Evolutionary conservation across 768 basidiomycete genomes (phyloP).

Genomic region (Leccinum uliginosum): DNA sequence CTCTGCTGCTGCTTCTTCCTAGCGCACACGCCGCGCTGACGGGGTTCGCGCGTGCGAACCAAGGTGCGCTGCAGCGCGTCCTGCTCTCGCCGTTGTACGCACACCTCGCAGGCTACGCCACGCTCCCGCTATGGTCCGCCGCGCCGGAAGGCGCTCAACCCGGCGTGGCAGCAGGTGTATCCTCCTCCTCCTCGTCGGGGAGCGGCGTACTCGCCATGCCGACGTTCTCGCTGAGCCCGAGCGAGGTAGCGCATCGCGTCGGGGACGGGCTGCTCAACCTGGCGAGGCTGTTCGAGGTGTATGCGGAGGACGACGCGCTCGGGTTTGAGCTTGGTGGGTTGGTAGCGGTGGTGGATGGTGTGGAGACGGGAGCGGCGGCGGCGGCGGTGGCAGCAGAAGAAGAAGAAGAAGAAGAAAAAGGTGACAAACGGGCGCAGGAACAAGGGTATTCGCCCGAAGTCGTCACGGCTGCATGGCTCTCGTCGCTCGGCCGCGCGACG

Average conservation of each 20-base stretch:
- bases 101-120: constrained; percentile 68
- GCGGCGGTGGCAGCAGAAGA: neutral
- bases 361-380: constrained; percentile 15
- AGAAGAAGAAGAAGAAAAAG: neutral
- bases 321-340: constrained; percentile 83
- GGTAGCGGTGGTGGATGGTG: constrained; percentile 65
- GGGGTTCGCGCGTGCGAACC: constrained; percentile 66
- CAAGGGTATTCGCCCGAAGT: constrained; percentile 56
- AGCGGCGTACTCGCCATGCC: constrained; percentile 55
- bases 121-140: constrained; percentile 63
- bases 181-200: neutral
- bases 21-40: constrained; percentile 53
- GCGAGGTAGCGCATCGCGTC: constrained; percentile 80
- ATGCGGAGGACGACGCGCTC: constrained; percentile 87
- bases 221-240: constrained; percentile 90
- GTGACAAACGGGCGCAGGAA: constrained; percentile 17
- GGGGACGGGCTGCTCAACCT: constrained; percentile 94
- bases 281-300: constrained; percentile 90
- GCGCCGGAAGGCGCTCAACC: constrained; percentile 22
- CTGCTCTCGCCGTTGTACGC: constrained; percentile 79
- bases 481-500: constrained; percentile 80
- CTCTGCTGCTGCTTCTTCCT: constrained; percentile 39
- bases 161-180: constrained; percentile 32
- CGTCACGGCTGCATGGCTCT: constrained; percentile 88
- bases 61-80: constrained; percentile 72